These are phyloP conservation scores for Scytalidium sp. DNA, from an alignment of 2,329 filamentous ascomycete genomes.

Conservation along the genomic window DNA sequence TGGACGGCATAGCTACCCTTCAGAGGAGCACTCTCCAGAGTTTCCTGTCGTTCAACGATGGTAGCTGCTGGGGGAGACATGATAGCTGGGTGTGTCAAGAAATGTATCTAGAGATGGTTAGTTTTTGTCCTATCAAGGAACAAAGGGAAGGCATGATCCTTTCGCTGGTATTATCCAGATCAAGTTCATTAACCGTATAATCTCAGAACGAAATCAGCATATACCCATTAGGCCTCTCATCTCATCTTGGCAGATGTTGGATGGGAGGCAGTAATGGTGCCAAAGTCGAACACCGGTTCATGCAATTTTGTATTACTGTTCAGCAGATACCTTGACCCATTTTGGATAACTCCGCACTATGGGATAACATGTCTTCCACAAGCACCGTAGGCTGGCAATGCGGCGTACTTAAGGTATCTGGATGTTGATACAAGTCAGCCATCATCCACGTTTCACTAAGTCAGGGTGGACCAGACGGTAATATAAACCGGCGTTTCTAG, in stretches of 20 bases:
- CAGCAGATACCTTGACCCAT: constrained; percentile 31
- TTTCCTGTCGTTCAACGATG: constrained; percentile 39
- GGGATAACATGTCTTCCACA: constrained; percentile 25
- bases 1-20: constrained; percentile 47
- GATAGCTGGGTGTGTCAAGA: constrained; percentile 28
- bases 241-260: constrained; percentile 24
- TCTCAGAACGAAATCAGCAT: constrained; percentile 62
- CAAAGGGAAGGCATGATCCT: constrained; percentile 84
- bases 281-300: constrained; percentile 62
- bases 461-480: background rate
- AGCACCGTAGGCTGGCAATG: constrained; percentile 15
- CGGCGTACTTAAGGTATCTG: constrained; percentile 11
- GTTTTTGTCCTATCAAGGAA: constrained; percentile 31
- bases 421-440: constrained; percentile 4
- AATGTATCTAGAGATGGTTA: constrained; percentile 38
- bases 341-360: constrained; percentile 27
- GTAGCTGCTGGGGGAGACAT: constrained; percentile 81
- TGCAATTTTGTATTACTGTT: constrained; percentile 46
- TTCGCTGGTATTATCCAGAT: constrained; percentile 99
- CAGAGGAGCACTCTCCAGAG: constrained; percentile 29
- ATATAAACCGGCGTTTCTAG: background rate
- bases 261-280: constrained; percentile 25
- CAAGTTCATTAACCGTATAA: constrained; percentile 89
- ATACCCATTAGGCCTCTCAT: constrained; percentile 19
- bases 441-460: constrained; percentile 3